Evolutionary conservation across 129 eudicot genomes (phyloP), one percentile per base, ranked within the genome.

Genomic region (Oenanthe sinensis): DNA sequence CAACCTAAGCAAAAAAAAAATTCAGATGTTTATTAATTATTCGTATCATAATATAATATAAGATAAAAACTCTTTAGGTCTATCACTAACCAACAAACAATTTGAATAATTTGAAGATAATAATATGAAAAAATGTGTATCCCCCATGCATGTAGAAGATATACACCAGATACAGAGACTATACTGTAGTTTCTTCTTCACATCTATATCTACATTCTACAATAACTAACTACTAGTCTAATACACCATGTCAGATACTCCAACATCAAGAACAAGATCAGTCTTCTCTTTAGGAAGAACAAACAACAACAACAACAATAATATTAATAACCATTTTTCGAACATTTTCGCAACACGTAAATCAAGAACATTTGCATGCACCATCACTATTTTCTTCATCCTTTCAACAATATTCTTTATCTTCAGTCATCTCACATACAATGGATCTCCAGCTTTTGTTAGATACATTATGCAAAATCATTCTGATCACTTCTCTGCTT

Each of bases 271-370:
- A 47, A 58, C 62, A 77, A 58, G 72, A 77, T 54, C 68, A 60
- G 68, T 82, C 81, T 33, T 77, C 55, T 78, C 81, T 22, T 65
- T 69, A 22, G 68, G 24, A 70, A 82, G 85, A 44, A 45, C 78
- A 39, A 71, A 79, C 43, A 36, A 33, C 77, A 49, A 22, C 20
- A 36, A 37, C 68, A 15, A 24, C 16, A 69, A 33, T 26, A 30
- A 24, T 26, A 69, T 20, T 26, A 30, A 26, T 54, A n/a, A 36
- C 30, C 9, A 28, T 65, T 36, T 37, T 0, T 58, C 52, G 5
- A 30, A 33, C 37, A 68, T 26, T 11, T 63, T 80, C 67, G 36
- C 15, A 33, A 80, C 83, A 8, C 67, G 79, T 19, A 45, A 52
- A 75, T 80, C 49, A 70, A 47, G 68, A 49, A 4, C 78, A 14